A percentile compares a stretch with the other conserved stretches of the same genome.
These are phyloP conservation scores for Friedmanniomyces simplex DNA, from an alignment of 495 filamentous ascomycete genomes.

Conservation along the genomic window DNA sequence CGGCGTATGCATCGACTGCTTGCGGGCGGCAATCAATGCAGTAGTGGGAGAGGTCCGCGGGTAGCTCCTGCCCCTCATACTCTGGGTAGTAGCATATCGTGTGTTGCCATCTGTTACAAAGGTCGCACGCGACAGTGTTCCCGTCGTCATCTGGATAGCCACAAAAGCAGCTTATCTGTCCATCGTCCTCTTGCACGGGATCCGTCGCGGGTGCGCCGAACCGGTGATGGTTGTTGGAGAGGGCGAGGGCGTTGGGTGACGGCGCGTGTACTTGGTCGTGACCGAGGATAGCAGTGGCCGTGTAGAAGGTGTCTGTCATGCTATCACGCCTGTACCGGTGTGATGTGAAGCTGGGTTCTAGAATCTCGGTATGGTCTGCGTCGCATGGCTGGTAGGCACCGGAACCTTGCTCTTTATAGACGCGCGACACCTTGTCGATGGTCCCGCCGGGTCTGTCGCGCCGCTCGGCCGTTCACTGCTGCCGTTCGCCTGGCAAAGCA, in stretches of 20 bases:
- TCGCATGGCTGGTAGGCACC: conserved; percentile 20
- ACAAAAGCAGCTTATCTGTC: conserved; percentile 97
- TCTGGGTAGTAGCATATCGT: conserved; percentile 77
- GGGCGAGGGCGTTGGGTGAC: conserved; percentile 36
- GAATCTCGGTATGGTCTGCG: conserved; percentile 1
- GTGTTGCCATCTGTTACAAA: conserved; percentile 96
- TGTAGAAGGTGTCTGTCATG: conserved; percentile 81
- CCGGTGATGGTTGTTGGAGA: conserved; percentile 35
- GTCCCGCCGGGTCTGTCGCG: neutral
- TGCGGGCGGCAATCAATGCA: conserved; percentile 81
- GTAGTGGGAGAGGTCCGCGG: conserved; percentile 56
- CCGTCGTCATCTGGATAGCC: conserved; percentile 88
- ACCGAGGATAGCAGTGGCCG: conserved; percentile 54
- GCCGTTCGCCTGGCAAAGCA: neutral
- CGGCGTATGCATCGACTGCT: conserved; percentile 55
- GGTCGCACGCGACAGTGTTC: conserved; percentile 91
- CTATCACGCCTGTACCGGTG: conserved; percentile 39
- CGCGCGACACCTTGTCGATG: neutral
- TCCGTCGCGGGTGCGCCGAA: conserved; percentile 47
- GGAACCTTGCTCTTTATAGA: neutral
- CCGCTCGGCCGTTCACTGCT: neutral
- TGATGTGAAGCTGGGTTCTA: conserved; percentile 6
- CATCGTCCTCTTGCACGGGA: conserved; percentile 64
- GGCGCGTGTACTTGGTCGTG: conserved; percentile 46
- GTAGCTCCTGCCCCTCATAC: conserved; percentile 54